These are phyloP conservation scores for Lepiota subincarnata DNA, from an alignment of 768 basidiomycete genomes.

Conservation along the genomic window DNA sequence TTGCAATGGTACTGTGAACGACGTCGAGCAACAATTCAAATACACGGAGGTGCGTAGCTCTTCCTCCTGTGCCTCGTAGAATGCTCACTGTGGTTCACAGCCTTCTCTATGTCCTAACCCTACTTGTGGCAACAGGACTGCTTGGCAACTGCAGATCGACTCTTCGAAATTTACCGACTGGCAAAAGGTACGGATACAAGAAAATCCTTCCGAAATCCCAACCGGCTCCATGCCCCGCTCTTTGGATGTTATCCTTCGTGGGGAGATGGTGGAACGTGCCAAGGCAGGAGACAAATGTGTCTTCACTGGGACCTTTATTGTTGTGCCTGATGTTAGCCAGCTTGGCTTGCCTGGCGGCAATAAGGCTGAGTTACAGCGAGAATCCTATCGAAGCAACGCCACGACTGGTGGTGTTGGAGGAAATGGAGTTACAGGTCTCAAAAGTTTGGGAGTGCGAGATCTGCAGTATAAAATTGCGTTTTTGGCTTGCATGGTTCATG, in stretches of 20 bases:
- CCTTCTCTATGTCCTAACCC: slow-evolving; percentile 93
- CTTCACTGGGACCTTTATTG: slow-evolving; percentile 97
- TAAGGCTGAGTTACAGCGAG: slow-evolving; percentile 83
- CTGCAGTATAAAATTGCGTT: slow-evolving; percentile 99
- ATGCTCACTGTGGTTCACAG: slow-evolving; percentile 33
- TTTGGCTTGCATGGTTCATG: slow-evolving; percentile 95
- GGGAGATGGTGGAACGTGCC: slow-evolving; percentile 95
- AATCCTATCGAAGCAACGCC: slow-evolving; percentile 63
- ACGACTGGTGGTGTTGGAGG: slow-evolving; percentile 63
- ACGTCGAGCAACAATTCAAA: slow-evolving; percentile 99
- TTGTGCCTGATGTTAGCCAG: slow-evolving; percentile 97
- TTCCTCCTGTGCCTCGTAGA: slow-evolving; percentile 10
- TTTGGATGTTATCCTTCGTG: slow-evolving; percentile 90
- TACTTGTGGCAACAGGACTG: slow-evolving; percentile 84
- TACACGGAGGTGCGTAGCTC: slow-evolving; percentile 79
- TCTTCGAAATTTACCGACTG: slow-evolving; percentile 97
- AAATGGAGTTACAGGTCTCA: slow-evolving; percentile 89
- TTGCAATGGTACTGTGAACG: slow-evolving; percentile 81
- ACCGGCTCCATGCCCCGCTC: slow-evolving; percentile 98
- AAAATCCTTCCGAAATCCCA: slow-evolving; percentile 98
- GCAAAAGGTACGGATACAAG: slow-evolving; percentile 99
- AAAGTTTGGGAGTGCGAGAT: slow-evolving; percentile 91
- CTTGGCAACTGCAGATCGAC: slow-evolving; percentile 95
- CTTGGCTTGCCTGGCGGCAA: slow-evolving; percentile 94
- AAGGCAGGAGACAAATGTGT: slow-evolving; percentile 99